Conservation (phyloP, 768 basidiomycete species). For the Cyathus striatus region DNA sequence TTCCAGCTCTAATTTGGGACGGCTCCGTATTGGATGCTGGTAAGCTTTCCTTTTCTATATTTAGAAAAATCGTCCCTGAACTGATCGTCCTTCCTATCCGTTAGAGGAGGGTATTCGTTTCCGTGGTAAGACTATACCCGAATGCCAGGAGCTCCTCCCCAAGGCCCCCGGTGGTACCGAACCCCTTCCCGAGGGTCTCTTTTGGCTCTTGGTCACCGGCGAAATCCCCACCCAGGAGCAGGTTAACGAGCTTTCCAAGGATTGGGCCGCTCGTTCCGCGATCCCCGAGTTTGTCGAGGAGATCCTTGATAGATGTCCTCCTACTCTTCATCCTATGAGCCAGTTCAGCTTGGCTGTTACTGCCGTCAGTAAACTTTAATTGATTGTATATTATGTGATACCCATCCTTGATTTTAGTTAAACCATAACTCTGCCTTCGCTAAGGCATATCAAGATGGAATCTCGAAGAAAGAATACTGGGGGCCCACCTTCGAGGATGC, state of each 20-base stretch:
- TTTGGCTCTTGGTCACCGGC: constrained; percentile 94
- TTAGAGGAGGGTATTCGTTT: constrained; percentile 98
- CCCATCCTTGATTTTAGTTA: constrained; percentile 37
- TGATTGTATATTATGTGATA: constrained; percentile 1
- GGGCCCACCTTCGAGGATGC: constrained; percentile 85
- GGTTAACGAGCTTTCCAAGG: constrained; percentile 77
- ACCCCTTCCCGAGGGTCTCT: constrained; percentile 89
- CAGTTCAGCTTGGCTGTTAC: constrained; percentile 97
- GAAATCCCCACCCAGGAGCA: constrained; percentile 92
- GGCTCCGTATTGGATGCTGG: constrained; percentile 95
- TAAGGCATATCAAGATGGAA: constrained; percentile 87
- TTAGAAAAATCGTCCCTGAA: no score
- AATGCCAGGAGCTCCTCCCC: constrained; percentile 81
- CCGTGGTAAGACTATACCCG: constrained; percentile 93
- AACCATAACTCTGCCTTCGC: constrained; percentile 97
- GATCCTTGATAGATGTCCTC: constrained; percentile 87
- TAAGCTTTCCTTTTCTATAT: constrained; percentile 27
- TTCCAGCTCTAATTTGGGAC: constrained; percentile 96
- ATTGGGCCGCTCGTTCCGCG: constrained; percentile 91
- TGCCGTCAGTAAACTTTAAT: constrained; percentile 47
- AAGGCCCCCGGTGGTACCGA: constrained; percentile 86
- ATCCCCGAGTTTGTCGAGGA: constrained; percentile 97
- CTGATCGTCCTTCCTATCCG: no score
- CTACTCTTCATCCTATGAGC: constrained; percentile 97
- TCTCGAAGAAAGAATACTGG: constrained; percentile 97